Percentiles rank a stretch among this genome's conserved stretches.
These are phyloP conservation scores for Botryobasidium botryosum DNA, from an alignment of 768 basidiomycete genomes.

Conservation along the genomic window DNA sequence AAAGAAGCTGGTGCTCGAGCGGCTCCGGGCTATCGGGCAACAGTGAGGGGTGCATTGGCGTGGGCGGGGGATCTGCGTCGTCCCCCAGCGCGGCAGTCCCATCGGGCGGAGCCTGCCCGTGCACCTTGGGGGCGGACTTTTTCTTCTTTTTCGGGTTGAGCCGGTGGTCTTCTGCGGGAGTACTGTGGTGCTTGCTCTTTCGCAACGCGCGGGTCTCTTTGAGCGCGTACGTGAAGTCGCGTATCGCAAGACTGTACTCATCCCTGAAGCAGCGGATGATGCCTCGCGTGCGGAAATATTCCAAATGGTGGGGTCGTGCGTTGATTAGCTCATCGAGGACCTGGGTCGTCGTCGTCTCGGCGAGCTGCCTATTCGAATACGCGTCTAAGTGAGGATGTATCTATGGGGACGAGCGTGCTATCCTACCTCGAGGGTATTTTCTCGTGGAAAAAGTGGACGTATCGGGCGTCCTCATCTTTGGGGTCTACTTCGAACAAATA, in stretches of 20 bases:
- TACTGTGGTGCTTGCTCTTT: slow-evolving; percentile 34
- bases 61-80: no score
- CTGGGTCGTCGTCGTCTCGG: slow-evolving; percentile 65
- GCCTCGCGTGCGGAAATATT: slow-evolving; percentile 79
- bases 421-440: slow-evolving; percentile 80
- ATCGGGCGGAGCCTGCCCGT: no score
- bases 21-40: slow-evolving; percentile 70
- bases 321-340: slow-evolving; percentile 66
- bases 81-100: no score
- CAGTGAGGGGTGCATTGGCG: slow-evolving; percentile 40
- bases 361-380: slow-evolving; percentile 46
- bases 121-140: no score
- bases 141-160: not conserved
- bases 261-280: slow-evolving; percentile 82
- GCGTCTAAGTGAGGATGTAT: not conserved
- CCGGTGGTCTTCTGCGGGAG: not conserved
- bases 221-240: slow-evolving; percentile 68
- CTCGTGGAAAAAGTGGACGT: slow-evolving; percentile 89
- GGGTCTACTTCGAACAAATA: slow-evolving; percentile 56
- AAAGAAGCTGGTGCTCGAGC: slow-evolving; percentile 68
- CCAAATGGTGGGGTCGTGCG: slow-evolving; percentile 53
- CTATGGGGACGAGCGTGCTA: not conserved
- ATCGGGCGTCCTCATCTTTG: slow-evolving; percentile 58
- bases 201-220: slow-evolving; percentile 59
- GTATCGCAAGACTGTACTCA: slow-evolving; percentile 54